Conservation (phyloP, 495 filamentous ascomycete genomes). For the Penicillium egyptiacum region DNA sequence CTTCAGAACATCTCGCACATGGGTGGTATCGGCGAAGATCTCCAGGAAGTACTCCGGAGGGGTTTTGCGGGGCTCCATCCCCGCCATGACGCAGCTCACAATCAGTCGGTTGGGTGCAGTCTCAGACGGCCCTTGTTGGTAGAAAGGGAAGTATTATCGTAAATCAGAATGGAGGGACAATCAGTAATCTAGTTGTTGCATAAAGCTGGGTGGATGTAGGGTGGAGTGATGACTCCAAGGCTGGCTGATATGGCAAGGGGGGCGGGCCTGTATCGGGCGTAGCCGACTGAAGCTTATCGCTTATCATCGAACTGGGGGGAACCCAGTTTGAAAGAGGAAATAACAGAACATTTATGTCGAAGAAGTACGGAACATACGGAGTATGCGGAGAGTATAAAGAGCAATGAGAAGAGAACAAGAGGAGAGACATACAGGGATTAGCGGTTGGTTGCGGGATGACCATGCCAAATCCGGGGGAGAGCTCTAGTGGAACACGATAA, state of each 20-base stretch:
- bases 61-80: constrained; percentile 59
- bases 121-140: neutral
- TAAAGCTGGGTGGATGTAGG: constrained; percentile 10
- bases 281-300: constrained; percentile 19
- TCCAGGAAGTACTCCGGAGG: constrained; percentile 83
- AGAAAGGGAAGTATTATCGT: neutral
- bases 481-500: constrained; percentile 2
- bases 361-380: neutral
- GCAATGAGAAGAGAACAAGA: neutral
- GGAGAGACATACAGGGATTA: neutral
- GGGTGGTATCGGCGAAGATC: constrained; percentile 76
- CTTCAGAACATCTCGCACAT: constrained; percentile 88
- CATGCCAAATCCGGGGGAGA: constrained; percentile 14
- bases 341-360: neutral
- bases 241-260: constrained; percentile 18
- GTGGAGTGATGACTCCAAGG: constrained; percentile 8
- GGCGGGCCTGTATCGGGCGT: constrained; percentile 26
- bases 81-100: constrained; percentile 26
- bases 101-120: constrained; percentile 6
- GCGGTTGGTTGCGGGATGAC: constrained; percentile 8
- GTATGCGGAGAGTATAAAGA: neutral
- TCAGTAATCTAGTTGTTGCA: constrained; percentile 2
- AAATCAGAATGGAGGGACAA: neutral
- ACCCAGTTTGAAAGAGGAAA: neutral
- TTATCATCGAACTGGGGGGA: constrained; percentile 22